Conservation (phyloP, 306 rosid genomes). For the Castanopsis chinensis region DNA sequence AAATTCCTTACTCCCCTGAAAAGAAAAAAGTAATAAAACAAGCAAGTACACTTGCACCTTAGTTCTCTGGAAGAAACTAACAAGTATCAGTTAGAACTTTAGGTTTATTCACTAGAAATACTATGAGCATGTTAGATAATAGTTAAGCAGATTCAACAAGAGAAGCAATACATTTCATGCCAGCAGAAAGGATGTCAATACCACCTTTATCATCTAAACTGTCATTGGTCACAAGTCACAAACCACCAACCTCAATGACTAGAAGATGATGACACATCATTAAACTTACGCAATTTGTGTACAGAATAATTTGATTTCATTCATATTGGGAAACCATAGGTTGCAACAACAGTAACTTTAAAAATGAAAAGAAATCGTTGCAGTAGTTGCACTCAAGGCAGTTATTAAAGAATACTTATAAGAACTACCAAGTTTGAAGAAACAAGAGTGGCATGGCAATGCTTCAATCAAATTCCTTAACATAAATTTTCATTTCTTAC, state of each 20-base stretch:
- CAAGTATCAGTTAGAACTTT: neutral
- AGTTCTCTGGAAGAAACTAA: neutral
- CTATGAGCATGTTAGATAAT: neutral
- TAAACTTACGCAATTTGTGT: neutral
- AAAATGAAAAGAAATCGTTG: neutral
- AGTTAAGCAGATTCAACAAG: slow-evolving; percentile 6
- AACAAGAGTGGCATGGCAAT: neutral
- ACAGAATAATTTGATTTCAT: neutral
- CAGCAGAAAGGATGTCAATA: slow-evolving; percentile 10
- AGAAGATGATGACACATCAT: neutral
- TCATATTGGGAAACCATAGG: neutral
- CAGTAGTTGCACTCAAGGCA: slow-evolving; percentile 8
- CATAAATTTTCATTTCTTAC: slow-evolving; percentile 24
- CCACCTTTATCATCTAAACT: neutral
- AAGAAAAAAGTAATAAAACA: slow-evolving; percentile 18
- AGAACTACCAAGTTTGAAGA: neutral
- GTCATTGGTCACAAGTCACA: slow-evolving; percentile 4
- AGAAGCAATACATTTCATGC: neutral
- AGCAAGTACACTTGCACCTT: neutral
- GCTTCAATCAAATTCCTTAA: neutral
- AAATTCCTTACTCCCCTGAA: slow-evolving; percentile 48
- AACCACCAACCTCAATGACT: neutral
- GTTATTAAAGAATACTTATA: neutral
- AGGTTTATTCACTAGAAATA: neutral
- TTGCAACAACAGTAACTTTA: neutral